phyloP scores from a whole-genome alignment of 257 asterid genomes.

The Gentiana dahurica region DNA sequence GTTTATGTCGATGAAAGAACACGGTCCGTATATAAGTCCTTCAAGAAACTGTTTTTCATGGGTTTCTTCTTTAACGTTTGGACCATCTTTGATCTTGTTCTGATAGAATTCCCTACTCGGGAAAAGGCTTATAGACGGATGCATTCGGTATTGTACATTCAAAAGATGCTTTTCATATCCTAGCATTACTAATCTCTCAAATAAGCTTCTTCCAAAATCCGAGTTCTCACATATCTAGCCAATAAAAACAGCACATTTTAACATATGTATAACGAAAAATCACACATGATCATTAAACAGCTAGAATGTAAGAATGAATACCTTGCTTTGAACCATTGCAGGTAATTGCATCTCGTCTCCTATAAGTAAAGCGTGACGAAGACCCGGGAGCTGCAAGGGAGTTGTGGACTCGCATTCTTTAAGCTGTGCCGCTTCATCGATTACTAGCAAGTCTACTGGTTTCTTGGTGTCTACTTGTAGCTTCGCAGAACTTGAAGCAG shows the following conservation, averaged over 20 bases:
- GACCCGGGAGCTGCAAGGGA: slow-evolving; percentile 57
- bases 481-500: slow-evolving; percentile 54
- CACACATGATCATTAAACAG: too few relatives aligned
- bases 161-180: slow-evolving; percentile 51
- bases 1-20: slow-evolving; percentile 53
- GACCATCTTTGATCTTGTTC: slow-evolving; percentile 37
- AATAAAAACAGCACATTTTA: not conserved
- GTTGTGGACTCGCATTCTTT: slow-evolving; percentile 72
- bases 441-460: slow-evolving; percentile 37
- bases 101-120: slow-evolving; percentile 58
- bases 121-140: slow-evolving; percentile 65
- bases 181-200: slow-evolving; percentile 55
- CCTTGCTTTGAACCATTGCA: slow-evolving; percentile 84
- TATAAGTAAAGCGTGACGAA: slow-evolving; percentile 58
- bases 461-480: slow-evolving; percentile 21
- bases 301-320: slow-evolving; percentile 2
- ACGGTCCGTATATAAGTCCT: slow-evolving; percentile 41
- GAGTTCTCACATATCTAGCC: slow-evolving; percentile 44
- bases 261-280: too few relatives aligned
- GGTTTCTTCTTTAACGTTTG: slow-evolving; percentile 27
- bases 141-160: slow-evolving; percentile 71
- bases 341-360: slow-evolving; percentile 83
- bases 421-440: slow-evolving; percentile 87
- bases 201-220: slow-evolving; percentile 64
- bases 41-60: slow-evolving; percentile 32